Conservation (phyloP, 768 basidiomycete genomes). For the Rhodotorula paludigena region DNA sequence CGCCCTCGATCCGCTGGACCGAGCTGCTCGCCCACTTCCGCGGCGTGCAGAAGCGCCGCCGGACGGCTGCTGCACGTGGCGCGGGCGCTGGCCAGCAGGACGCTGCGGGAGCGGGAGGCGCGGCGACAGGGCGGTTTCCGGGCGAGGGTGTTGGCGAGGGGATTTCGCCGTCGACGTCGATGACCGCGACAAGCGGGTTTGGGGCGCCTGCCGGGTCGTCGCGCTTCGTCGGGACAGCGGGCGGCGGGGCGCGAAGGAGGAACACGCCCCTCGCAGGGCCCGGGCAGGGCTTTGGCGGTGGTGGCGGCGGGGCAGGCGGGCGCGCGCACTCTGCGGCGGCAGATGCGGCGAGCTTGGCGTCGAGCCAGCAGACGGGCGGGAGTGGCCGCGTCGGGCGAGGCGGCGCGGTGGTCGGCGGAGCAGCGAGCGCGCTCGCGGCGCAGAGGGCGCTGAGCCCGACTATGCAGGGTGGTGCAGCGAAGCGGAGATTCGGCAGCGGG, state of each 20-base stretch:
- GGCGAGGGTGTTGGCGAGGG: too few relatives aligned
- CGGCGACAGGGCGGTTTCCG: too few relatives aligned
- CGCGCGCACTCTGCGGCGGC: not conserved
- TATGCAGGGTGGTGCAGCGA: not conserved
- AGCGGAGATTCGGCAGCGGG: too few relatives aligned
- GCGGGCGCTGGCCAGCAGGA: not conserved
- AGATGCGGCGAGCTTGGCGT: constrained; percentile 4
- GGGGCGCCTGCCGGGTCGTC: too few relatives aligned
- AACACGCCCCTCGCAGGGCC: not conserved
- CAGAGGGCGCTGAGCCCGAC: constrained; percentile 8
- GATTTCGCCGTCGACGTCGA: too few relatives aligned
- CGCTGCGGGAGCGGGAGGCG: too few relatives aligned
- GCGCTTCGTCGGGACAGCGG: not conserved
- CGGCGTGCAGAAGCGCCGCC: constrained; percentile 58
- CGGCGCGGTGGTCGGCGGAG: not conserved
- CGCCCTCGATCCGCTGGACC: constrained; percentile 85
- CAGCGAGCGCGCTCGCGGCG: not conserved
- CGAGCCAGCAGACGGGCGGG: not conserved
- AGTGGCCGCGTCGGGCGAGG: not conserved
- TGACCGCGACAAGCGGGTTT: too few relatives aligned
- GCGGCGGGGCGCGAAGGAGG: not conserved
- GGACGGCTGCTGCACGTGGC: not conserved
- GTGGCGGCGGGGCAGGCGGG: not conserved
- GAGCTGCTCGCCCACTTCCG: constrained; percentile 91
- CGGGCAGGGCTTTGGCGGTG: not conserved